Base-by-base conservation (phyloP, 495 filamentous ascomycete genomes). In the Massariosphaeria phaeospora region DNA sequence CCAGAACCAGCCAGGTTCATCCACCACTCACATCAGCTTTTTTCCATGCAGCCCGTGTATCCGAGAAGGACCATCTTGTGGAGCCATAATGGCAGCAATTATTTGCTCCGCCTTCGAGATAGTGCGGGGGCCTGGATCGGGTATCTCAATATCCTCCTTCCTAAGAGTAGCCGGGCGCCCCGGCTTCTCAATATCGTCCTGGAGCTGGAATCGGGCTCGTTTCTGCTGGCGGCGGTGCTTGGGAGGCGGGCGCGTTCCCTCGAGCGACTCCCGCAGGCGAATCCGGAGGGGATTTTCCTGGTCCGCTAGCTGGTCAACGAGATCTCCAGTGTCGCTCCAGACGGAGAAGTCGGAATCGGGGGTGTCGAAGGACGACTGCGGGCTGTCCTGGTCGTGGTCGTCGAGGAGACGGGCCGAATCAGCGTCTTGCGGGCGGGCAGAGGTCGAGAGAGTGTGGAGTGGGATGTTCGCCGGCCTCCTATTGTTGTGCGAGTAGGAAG, bases 11-110 rank as follows among this genome's bases (percentile, higher is more conserved):
- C 18, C 26, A 27, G 27, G 25, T 17, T n/a, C n/a, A 49, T 15
- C 8, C 12, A 36, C 43, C 20, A 75, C 85, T 64, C 79, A 95
- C 88, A 98, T 77, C 65, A 98, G 78, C 70, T 91, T 84, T 75
- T 94, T 96, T 67, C 93, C 93, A 58, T 93, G 93, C 67, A 98
- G 78, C 72, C 94, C 94, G 75, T 94, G 86, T 54, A 86, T 80
- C 66, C 83, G 75, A 62, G 76, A 72, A 49, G 72, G 82, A 55
- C 82, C 79, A 67, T 80, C 75, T 59, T 76, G 76, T 43, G 85
- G 84, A 64, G 87, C 80, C 90, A 98, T 96, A 77, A 95, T 85
- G 75, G 69, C 67, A 58, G 84, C 88, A 51, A 97, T 62, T 48
- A 84, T 58, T 63, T 80, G 83, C 61, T 94, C 83, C 49, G 71